Conservation (phyloP, 2,329 filamentous ascomycete genomes). For the Penicillium sp. region DNA sequence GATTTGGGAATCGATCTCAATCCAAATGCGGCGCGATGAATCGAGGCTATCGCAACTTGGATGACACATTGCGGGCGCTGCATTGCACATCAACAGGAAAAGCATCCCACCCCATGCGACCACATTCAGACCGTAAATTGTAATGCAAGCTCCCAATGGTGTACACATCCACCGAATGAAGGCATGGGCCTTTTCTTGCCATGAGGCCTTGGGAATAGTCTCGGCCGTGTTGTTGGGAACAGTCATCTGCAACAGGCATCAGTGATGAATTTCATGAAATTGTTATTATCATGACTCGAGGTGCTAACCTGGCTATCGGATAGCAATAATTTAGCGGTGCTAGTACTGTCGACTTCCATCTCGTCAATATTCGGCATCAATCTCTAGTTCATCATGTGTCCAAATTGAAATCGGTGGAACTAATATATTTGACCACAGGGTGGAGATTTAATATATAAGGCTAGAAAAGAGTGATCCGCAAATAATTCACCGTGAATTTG, state of each 20-base stretch:
- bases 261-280: background rate
- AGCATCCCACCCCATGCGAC: slow-evolving; percentile 91
- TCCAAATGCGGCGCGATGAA: slow-evolving; percentile 76
- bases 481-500: too few relatives aligned
- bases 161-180: slow-evolving; percentile 62
- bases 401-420: background rate
- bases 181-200: background rate
- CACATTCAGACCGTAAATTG: slow-evolving; percentile 76
- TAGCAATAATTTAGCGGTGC: background rate
- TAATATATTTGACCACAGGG: background rate
- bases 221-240: background rate
- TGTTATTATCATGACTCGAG: background rate
- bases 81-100: slow-evolving; percentile 78
- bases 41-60: slow-evolving; percentile 68
- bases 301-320: background rate
- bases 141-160: slow-evolving; percentile 71
- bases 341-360: background rate
- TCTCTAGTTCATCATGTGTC: background rate
- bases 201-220: background rate
- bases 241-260: background rate
- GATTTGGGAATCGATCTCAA: slow-evolving; percentile 81
- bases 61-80: slow-evolving; percentile 52
- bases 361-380: background rate
- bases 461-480: too few relatives aligned
- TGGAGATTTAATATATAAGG: background rate